phyloP scores from a whole-genome alignment of 441 rosid genomes.

The Raphanus hybrid region DNA sequence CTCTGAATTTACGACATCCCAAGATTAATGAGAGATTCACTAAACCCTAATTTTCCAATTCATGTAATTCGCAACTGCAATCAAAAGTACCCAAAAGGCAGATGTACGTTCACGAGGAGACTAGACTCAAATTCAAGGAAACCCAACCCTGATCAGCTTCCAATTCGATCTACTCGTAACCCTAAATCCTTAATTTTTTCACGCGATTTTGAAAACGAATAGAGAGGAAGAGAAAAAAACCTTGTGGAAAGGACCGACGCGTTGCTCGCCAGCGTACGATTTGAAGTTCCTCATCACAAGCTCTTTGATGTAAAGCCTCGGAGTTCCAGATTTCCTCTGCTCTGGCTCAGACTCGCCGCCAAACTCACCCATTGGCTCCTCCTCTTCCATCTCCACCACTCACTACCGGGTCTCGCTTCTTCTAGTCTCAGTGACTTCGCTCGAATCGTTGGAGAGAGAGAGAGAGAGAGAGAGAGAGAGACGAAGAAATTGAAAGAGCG shows the following conservation, averaged over 20 bases:
- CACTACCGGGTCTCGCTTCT: no score
- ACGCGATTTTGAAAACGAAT: no score
- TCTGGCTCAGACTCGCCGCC: slow-evolving; percentile 46
- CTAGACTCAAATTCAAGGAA: no score
- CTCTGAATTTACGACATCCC: slow-evolving; percentile 53
- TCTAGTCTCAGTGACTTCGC: no score
- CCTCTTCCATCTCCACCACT: slow-evolving; percentile 33
- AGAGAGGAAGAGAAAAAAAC: slow-evolving; percentile 42
- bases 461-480: no score
- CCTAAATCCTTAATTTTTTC: slow-evolving; percentile 7
- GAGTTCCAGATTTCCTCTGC: slow-evolving; percentile 45
- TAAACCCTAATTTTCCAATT: background rate
- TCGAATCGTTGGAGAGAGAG: no score
- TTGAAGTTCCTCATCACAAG: slow-evolving; percentile 94
- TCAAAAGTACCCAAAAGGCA: background rate
- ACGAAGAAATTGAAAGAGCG: no score
- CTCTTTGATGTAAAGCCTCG: slow-evolving; percentile 90
- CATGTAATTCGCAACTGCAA: background rate
- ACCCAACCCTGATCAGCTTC: background rate
- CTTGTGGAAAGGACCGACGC: slow-evolving; percentile 97
- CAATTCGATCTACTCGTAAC: slow-evolving; percentile 26
- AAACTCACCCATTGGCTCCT: slow-evolving; percentile 49
- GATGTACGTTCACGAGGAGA: no score
- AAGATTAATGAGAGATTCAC: background rate
- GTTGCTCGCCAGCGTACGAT: slow-evolving; percentile 95